Base-by-base conservation (phyloP, 441 rosid genomes). In the Isatis lusitanica region DNA sequence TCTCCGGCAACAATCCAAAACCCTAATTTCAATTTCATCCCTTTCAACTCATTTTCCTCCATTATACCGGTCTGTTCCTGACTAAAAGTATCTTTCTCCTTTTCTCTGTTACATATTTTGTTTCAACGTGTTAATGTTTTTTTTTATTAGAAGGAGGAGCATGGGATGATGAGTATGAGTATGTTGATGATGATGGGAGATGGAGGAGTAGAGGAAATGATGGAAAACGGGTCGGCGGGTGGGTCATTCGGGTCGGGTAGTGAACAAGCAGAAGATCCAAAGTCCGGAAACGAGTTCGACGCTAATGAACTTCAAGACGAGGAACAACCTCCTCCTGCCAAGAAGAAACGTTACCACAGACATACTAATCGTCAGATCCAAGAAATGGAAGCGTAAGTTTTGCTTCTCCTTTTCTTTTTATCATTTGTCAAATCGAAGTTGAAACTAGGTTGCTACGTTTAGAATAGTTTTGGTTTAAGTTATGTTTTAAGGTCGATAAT, bases 291-390 rank as follows among this genome's bases (percentile, higher is more conserved):
- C 51, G 97, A 93, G 69, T 81, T 71, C 58, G 77, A 67, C 36
- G 66, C 81, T 17, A 86, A 83, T 71, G 95, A 89, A 66, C 82
- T 75, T 47, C 92, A 87, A 39, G 83, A 62, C n/a, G 82, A 70
- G 64, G 85, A 75, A 24, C 85, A 80, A 51, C 81, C 52, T 53
- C 85, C 74, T 12, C 81, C 85, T 0, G 57, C 73, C 3, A 91
- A 93, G 86, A 93, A 87, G 85, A 91, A 93, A 77, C 96, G 94
- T 59, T 90, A 91, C 75, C 96, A 91, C 33, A 79, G 98, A 24
- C 98, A 93, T 79, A 93, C 97, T 68, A 80, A 88, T 68, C 90
- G 82, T 44, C 98, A 93, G 93, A 93, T 93, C 88, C 92, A 88
- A 81, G 93, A 91, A 80, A 84, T 93, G 98, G 98, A 93, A 88